Conservation (phyloP, 768 basidiomycete species). For the Austroboletus festivus region DNA sequence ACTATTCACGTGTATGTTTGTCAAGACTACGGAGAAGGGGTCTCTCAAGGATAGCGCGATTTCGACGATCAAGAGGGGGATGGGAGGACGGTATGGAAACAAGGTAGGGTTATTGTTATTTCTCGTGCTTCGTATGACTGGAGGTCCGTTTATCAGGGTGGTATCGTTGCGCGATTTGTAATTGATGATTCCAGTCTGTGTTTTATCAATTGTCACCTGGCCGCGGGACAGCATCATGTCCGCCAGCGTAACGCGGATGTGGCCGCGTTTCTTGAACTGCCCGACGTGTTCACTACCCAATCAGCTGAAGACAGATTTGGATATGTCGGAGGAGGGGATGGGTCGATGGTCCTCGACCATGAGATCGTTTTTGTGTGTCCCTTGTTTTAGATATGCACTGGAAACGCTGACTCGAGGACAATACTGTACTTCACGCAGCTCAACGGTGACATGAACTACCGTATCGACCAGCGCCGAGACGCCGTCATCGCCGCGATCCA, state of each 20-base stretch:
- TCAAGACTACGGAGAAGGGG: constrained; percentile 62
- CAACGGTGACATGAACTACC: constrained; percentile 96
- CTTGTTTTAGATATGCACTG: background rate
- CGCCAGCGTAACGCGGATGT: constrained; percentile 85
- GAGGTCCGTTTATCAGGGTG: constrained; percentile 54
- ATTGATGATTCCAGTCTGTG: constrained; percentile 92
- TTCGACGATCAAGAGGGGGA: constrained; percentile 86
- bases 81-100: constrained; percentile 92
- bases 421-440: constrained; percentile 42
- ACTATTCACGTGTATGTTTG: constrained; percentile 72
- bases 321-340: constrained; percentile 89
- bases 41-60: constrained; percentile 66
- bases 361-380: constrained; percentile 78
- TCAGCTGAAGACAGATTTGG: constrained; percentile 50
- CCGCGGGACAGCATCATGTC: constrained; percentile 86
- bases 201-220: constrained; percentile 95
- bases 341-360: constrained; percentile 90
- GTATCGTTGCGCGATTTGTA: constrained; percentile 84
- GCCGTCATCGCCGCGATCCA: constrained; percentile 68
- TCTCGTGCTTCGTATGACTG: background rate
- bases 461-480: constrained; percentile 90
- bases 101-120: constrained; percentile 68
- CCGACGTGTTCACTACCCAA: constrained; percentile 56
- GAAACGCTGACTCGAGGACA: background rate
- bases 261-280: constrained; percentile 83